Base-by-base conservation (phyloP, 495 filamentous ascomycete species). In the Apodospora peruviana region DNA sequence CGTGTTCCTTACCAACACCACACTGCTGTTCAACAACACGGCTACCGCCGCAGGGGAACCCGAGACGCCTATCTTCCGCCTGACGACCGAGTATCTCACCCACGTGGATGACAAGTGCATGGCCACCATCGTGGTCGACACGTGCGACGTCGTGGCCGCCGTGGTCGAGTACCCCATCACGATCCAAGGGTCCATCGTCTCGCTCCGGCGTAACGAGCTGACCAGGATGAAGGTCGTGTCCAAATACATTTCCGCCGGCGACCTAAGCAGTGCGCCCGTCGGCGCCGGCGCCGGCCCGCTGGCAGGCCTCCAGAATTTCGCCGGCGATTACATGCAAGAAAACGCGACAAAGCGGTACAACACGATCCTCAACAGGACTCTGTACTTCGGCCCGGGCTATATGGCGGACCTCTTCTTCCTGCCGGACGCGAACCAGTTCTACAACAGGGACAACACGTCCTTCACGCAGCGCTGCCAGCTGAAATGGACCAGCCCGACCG, bases 141-240 rank as follows among this genome's bases (percentile, higher is more conserved):
- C 27, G 16, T 55, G 52, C 47, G 43, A 50, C 29, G 34, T 55
- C 27, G n/a, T 7, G 9, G 24, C 52, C 18, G 52, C 52, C 10
- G 36, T 35, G 10, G 52, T 50, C 24, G 42, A 50, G 27, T 50
- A 55, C 46, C 52, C 52, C 22, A 24, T 55, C 41, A 47, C 38
- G 14, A 46, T 55, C 35, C 46, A 46, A 17, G 50, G 50, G 34
- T 16, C 34, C 18, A 55, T 42, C 35, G 32, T 49, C 35, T 34
- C 24, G 4, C 25, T 55, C 9, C 23, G 23, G 3, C 42, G 17
- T 7, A 35, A 51, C 4, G 23, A 45, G 8, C 39, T 50, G 20
- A 37, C 24, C 19, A 21, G 9, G 19, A 43, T 45, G 29, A 20
- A 16, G 7, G 40, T 44, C 18, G 11, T 25, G 4, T 37, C 48